Evolutionary conservation across 2,329 filamentous ascomycete genomes (phyloP).

Genomic region (Atkinsonella hypoxylon): DNA sequence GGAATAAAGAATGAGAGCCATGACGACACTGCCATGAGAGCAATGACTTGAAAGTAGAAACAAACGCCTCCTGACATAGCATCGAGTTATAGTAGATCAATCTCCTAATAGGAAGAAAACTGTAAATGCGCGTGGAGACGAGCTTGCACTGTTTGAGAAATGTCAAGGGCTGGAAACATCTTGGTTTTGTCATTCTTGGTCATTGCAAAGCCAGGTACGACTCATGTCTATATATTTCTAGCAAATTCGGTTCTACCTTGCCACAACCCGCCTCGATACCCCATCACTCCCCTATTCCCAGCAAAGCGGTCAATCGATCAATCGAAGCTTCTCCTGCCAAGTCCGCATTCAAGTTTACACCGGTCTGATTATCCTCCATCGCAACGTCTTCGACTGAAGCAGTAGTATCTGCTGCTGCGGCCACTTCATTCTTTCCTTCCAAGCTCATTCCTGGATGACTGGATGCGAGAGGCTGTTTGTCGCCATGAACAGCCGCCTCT

Average conservation of each 20-base stretch:
- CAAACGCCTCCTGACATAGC: not conserved
- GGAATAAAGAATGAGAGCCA: not conserved
- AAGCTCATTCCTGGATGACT: not conserved
- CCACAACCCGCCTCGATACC: not conserved
- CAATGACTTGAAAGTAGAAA: not conserved
- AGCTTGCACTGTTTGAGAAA: not conserved
- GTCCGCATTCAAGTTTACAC: not conserved
- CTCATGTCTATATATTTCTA: too few species aligned
- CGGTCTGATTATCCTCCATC: not conserved
- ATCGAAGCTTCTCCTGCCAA: not conserved
- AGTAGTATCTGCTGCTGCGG: not conserved
- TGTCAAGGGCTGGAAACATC: not conserved
- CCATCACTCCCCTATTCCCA: not conserved
- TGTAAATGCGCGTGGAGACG: not conserved
- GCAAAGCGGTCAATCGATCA: slow-evolving; percentile 2
- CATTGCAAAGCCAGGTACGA: not conserved
- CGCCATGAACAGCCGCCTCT: not conserved
- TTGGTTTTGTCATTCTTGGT: not conserved
- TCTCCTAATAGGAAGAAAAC: not conserved
- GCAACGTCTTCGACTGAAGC: not conserved
- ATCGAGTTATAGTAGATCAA: not conserved
- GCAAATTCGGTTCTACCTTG: not conserved
- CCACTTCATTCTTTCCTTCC: not conserved
- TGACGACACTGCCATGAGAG: not conserved
- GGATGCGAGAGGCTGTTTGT: not conserved